Conservation (phyloP, 1,139 yeast species). For the Candida freyschussii region DNA sequence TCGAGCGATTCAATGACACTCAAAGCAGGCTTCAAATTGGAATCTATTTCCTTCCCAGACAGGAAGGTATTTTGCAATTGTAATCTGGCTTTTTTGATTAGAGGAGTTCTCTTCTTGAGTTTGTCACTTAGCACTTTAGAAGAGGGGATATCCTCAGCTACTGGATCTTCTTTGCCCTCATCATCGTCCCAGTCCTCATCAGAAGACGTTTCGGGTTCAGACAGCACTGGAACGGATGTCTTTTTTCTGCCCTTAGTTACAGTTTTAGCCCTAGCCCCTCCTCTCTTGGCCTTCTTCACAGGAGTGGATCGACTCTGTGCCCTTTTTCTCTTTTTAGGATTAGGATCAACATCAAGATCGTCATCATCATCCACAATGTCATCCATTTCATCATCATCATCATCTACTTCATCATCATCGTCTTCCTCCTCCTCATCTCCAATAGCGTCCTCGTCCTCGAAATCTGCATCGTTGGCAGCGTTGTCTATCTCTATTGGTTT, state of each 20-base stretch:
- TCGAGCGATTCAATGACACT: slow-evolving; percentile 9
- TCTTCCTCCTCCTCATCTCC: slow-evolving; percentile 25
- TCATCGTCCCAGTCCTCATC: slow-evolving; percentile 26
- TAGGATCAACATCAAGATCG: slow-evolving; percentile 8
- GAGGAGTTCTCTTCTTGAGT: slow-evolving; percentile 17
- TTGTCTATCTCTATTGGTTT: slow-evolving; percentile 24
- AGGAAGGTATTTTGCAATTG: slow-evolving; percentile 14
- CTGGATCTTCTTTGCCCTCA: slow-evolving; percentile 17
- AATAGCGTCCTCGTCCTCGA: slow-evolving; percentile 17
- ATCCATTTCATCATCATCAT: slow-evolving; percentile 16
- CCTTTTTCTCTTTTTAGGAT: slow-evolving; percentile 12
- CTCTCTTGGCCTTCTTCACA: slow-evolving; percentile 16
- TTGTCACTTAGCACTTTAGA: slow-evolving; percentile 13
- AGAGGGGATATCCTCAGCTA: slow-evolving; percentile 17
- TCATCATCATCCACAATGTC: slow-evolving; percentile 17
- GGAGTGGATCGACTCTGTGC: slow-evolving; percentile 7
- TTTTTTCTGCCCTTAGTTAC: slow-evolving; percentile 3
- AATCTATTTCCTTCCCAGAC: slow-evolving; percentile 9
- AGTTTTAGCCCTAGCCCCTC: slow-evolving; percentile 3
- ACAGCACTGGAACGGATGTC: slow-evolving; percentile 4
- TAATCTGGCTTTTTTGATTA: slow-evolving; percentile 16
- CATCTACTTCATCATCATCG: slow-evolving; percentile 21
- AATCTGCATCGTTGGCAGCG: slow-evolving; percentile 24
- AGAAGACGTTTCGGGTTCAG: slow-evolving; percentile 19
- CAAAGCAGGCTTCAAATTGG: slow-evolving; percentile 2